Evolutionary conservation across 108 stramenopile genomes (phyloP), one percentile per base, ranked within the genome.

Genomic region (Nitzschia sp.): DNA sequence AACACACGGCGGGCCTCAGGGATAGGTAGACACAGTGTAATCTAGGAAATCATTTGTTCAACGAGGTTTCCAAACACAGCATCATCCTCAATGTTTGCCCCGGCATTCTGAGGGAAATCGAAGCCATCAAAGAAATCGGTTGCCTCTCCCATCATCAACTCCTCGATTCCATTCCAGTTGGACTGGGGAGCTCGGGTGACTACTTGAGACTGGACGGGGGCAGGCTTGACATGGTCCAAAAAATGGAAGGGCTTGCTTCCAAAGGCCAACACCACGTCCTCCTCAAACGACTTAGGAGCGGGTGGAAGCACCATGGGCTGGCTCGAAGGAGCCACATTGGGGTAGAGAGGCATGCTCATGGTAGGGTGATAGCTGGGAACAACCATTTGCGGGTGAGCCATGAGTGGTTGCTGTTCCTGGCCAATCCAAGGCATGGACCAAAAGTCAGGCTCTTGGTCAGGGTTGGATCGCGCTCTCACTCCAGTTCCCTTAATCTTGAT

Each of bases 401-500:
- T 24, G 7, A 11, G 11, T 12, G 41, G 11, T 38, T 53, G 42
- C 14, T 11, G n/a, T 6, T 53, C 51, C 3, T 15, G 15, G 10
- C 41, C 51, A 43, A 87, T 72, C 65, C 81, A 83, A 44, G 86
- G 80, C 82, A 93, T 82, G 6, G 71, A 55, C 65, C 84, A 89
- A 53, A 93, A 89, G 67, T 90, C 78, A 17, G 92, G 92, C 64
- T 93, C 92, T 59, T 80, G 78, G 17, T 90, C 86, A 9, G 92
- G 92, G 61, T 89, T 87, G 43, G 86, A 83, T 7, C 78, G 71
- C 48, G 79, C 76, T 41, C 89, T 73, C 7, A 87, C 87, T 14
- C 87, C 86, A 8, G 86, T 89, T 15, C 92, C 92, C 77, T 93
- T 93, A 65, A 90, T 81, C 72, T 84, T 83, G 69, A 76, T 84